Evolutionary conservation across 768 basidiomycete species (phyloP), one percentile per base, ranked within the genome.

Genomic region (Steccherinum ochraceum): DNA sequence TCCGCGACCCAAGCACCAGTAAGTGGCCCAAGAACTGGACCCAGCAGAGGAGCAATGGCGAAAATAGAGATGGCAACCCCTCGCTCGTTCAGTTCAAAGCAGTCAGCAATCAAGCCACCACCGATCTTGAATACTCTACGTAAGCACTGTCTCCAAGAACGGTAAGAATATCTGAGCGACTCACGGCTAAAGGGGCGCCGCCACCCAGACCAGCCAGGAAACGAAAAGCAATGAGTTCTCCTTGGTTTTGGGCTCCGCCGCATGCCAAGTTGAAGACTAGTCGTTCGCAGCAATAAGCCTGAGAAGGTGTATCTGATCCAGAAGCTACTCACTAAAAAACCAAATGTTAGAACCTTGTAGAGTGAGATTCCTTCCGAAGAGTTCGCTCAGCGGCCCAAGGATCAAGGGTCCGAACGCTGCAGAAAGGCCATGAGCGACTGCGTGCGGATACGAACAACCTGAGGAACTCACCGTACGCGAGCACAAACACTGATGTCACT

Each of bases 1-100:
- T 85, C 69, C 0, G 79, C 78, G 21, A 88, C 76, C 70, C 81
- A 84, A 20, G 79, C 79, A 4, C 81, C 83, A 19, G 77, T 75
- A 3, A 81, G 65, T 1, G 83, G 83, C 1, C 82, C 83, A 16
- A 82, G 52, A 0, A 81, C 81, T 0, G 84, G 81, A 24, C 84
- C 84, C 3, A 86, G 63, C 4, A 86, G 52, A 1, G 84, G 83
- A 0, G 81, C 81, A 4, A 86, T 61, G 0, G 81, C 79, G 56
- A 81, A 85, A 0, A 84, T 66, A 0, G 81, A 77, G 21, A 81
- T 73, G 0, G 84, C 84, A 54, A 71, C 70, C 1, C 84, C 84
- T 63, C 84, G 72, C 51, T 86, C 73, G 58, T 84, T 80, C 0
- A 78, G 50, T 20, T 56, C 59, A 77, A 79, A 85, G 13, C 75